A percentile compares a stretch with the other conserved stretches of the same genome.
Conservation (phyloP, 179 eudicot genomes). For the Silene vulgaris region DNA sequence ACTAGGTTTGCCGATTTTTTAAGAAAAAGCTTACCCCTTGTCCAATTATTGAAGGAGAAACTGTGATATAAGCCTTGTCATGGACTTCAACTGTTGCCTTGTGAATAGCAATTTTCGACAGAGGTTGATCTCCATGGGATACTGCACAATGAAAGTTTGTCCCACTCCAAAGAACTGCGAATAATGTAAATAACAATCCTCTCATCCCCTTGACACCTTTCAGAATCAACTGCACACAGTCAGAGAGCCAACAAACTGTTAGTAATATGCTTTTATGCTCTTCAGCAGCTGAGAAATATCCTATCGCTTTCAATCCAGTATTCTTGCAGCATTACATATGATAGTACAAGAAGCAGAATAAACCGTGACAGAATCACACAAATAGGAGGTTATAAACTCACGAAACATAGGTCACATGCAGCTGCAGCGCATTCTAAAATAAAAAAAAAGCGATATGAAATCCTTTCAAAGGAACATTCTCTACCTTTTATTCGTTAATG, state of each 20-base stretch:
- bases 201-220: conserved; percentile 27
- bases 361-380: neutral
- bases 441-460: neutral
- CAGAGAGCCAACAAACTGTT: neutral
- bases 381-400: neutral
- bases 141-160: conserved; percentile 17
- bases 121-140: conserved; percentile 24
- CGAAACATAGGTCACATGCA: neutral
- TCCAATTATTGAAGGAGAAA: conserved; percentile 37
- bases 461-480: neutral
- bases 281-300: neutral
- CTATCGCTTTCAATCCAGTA: neutral
- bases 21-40: conserved; percentile 26
- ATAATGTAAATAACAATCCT: conserved; percentile 14
- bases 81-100: conserved; percentile 23
- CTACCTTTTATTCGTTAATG: neutral
- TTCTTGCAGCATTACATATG: no score
- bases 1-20: neutral
- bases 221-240: neutral
- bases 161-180: conserved; percentile 19
- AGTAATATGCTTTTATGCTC: neutral
- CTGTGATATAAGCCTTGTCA: conserved; percentile 29
- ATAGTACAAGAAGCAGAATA: neutral
- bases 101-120: conserved; percentile 37
- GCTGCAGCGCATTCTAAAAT: neutral